Percentiles rank a stretch among this genome's conserved stretches.
These are phyloP conservation scores for Saccharomycopsis sp. DNA, from an alignment of 805 yeast species.

Conservation along the genomic window DNA sequence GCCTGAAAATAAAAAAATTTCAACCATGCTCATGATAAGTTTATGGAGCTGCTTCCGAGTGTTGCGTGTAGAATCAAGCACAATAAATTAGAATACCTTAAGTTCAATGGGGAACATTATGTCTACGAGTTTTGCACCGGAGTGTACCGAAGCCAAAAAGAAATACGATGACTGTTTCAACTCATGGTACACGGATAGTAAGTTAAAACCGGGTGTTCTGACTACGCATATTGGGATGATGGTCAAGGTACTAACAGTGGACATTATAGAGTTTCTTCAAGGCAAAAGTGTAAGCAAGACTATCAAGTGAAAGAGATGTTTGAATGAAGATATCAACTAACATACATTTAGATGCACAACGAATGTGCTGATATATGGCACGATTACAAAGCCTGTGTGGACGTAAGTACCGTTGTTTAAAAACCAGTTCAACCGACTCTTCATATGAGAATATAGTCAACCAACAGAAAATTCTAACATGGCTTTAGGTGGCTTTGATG, in stretches of 20 bases:
- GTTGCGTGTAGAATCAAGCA: too few species aligned
- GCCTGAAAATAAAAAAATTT: too few species aligned
- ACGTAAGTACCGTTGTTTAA: slow-evolving; percentile 32
- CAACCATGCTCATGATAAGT: too few species aligned
- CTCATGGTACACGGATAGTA: slow-evolving; percentile 86
- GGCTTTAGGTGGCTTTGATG: slow-evolving; percentile 41
- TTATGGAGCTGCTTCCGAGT: too few species aligned
- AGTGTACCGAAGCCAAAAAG: slow-evolving; percentile 81
- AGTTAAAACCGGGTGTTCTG: slow-evolving; percentile 22
- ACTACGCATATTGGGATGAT: not conserved
- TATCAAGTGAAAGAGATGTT: not conserved
- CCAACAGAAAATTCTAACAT: slow-evolving; percentile 6
- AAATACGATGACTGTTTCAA: slow-evolving; percentile 91
- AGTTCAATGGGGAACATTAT: slow-evolving; percentile 63
- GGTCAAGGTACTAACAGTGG: slow-evolving; percentile 2
- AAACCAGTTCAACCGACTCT: not conserved
- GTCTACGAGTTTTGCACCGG: slow-evolving; percentile 94
- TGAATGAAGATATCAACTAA: not conserved
- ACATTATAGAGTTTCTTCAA: slow-evolving; percentile 31
- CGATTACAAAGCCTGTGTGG: slow-evolving; percentile 82
- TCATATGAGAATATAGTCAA: slow-evolving; percentile 5
- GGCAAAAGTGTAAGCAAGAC: slow-evolving; percentile 39
- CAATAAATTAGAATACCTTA: too few species aligned
- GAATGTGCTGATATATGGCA: slow-evolving; percentile 91
- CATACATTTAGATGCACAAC: slow-evolving; percentile 44